Percentiles rank a stretch among this genome's conserved stretches.
Conservation (phyloP, 179 eudicot species). For the Silene vulgaris region DNA sequence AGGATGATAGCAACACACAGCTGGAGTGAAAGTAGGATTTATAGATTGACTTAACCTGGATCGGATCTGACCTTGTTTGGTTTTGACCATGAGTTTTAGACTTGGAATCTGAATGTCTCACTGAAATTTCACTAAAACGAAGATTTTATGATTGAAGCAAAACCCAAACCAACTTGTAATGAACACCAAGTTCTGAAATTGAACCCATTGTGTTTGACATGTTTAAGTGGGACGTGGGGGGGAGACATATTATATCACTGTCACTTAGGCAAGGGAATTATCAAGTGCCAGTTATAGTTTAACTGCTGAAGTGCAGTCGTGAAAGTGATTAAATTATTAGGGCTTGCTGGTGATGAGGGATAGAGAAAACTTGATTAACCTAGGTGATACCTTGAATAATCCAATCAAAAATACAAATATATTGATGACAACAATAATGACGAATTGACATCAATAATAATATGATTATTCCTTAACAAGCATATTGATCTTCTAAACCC, state of each 20-base stretch:
- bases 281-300: background rate
- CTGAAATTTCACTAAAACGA: background rate
- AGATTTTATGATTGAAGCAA: background rate
- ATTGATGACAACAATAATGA: background rate
- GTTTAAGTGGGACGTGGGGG: background rate
- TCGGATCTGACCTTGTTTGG: background rate
- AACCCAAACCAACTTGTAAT: background rate
- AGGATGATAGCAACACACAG: background rate
- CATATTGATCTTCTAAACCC: background rate
- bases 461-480: background rate
- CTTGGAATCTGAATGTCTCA: background rate
- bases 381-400: background rate
- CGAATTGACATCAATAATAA: background rate
- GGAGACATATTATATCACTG: background rate
- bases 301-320: background rate
- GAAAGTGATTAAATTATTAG: background rate
- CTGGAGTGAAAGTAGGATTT: background rate
- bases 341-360: constrained; percentile 4
- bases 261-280: background rate
- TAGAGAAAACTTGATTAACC: background rate
- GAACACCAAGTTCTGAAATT: background rate
- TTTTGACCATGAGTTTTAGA: background rate
- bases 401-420: background rate
- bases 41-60: background rate
- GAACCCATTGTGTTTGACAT: background rate